phyloP scores from a whole-genome alignment of 495 filamentous ascomycete species.

The Pseudomonodictys pantanalensis region DNA sequence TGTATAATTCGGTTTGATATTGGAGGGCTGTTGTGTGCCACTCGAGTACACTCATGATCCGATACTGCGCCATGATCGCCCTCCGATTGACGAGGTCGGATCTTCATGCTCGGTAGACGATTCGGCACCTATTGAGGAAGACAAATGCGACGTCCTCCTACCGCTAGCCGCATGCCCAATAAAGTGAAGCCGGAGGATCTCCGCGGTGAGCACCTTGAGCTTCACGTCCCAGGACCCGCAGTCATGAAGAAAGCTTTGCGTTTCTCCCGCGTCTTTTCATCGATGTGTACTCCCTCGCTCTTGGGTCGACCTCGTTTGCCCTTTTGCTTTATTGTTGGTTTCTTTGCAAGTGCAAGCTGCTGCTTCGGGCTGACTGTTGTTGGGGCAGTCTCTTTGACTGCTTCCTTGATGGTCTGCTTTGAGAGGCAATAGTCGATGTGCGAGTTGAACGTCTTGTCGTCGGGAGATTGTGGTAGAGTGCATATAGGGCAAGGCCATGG shows the following conservation, averaged over 20 bases:
- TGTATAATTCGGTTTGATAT: too few relatives aligned
- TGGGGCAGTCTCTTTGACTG: constrained; percentile 23
- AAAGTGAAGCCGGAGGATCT: too few relatives aligned
- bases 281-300: background rate
- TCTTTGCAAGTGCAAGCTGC: background rate
- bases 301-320: constrained; percentile 12
- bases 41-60: too few relatives aligned
- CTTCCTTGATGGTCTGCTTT: constrained; percentile 77
- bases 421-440: constrained; percentile 95
- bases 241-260: constrained; percentile 22
- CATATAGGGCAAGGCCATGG: constrained; percentile 90
- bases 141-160: too few relatives aligned
- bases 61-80: too few relatives aligned
- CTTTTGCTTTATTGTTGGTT: background rate
- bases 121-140: too few relatives aligned
- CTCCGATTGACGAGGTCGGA: too few relatives aligned
- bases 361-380: background rate
- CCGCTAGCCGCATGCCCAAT: too few relatives aligned
- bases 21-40: too few relatives aligned
- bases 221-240: constrained; percentile 1
- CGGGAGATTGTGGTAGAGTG: constrained; percentile 63
- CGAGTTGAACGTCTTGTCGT: constrained; percentile 80
- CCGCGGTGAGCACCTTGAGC: too few relatives aligned
- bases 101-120: too few relatives aligned
- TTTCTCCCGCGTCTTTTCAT: constrained; percentile 17